A percentile compares a stretch with the other conserved stretches of the same genome.
These are phyloP conservation scores for Bipolaris cookei DNA, from an alignment of 2,329 filamentous ascomycete genomes.

Conservation along the genomic window DNA sequence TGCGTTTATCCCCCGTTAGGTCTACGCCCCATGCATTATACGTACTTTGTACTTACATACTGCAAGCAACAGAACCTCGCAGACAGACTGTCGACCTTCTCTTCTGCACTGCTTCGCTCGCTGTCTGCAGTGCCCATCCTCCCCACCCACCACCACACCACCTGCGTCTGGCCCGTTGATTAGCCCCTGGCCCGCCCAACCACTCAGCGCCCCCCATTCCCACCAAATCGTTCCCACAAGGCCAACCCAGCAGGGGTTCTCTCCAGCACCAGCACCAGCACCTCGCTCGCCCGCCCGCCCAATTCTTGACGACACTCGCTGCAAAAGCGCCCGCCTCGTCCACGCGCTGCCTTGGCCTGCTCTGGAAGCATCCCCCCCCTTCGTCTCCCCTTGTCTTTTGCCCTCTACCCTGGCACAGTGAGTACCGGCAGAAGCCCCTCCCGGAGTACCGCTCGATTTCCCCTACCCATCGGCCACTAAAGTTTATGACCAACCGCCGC, in stretches of 20 bases:
- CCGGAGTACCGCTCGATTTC: slow-evolving; percentile 17
- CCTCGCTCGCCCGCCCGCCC: slow-evolving; percentile 11
- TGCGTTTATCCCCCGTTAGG: slow-evolving; percentile 27
- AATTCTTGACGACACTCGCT: slow-evolving; percentile 18
- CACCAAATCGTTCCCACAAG: slow-evolving; percentile 22
- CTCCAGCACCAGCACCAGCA: slow-evolving; percentile 3
- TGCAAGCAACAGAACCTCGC: slow-evolving; percentile 10
- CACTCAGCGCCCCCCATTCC: slow-evolving; percentile 17
- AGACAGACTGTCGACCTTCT: slow-evolving; percentile 5
- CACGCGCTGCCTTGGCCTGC: slow-evolving; percentile 4
- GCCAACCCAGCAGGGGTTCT: slow-evolving; percentile 33
- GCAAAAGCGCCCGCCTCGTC: not conserved
- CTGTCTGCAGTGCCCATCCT: slow-evolving; percentile 6
- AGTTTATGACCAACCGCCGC: slow-evolving; percentile 39
- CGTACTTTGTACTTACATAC: not conserved
- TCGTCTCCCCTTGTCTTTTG: not conserved
- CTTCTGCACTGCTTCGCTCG: slow-evolving; percentile 9
- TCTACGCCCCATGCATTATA: slow-evolving; percentile 15
- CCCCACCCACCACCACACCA: slow-evolving; percentile 1
- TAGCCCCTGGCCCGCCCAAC: slow-evolving; percentile 11
- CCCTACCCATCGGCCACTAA: slow-evolving; percentile 16
- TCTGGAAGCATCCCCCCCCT: slow-evolving; percentile 9
- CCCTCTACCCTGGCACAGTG: slow-evolving; percentile 4
- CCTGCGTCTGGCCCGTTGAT: slow-evolving; percentile 12
- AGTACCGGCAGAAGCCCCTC: slow-evolving; percentile 18